These are phyloP conservation scores for Monilinia fructigena DNA, from an alignment of 2,329 filamentous ascomycete species.

Conservation along the genomic window DNA sequence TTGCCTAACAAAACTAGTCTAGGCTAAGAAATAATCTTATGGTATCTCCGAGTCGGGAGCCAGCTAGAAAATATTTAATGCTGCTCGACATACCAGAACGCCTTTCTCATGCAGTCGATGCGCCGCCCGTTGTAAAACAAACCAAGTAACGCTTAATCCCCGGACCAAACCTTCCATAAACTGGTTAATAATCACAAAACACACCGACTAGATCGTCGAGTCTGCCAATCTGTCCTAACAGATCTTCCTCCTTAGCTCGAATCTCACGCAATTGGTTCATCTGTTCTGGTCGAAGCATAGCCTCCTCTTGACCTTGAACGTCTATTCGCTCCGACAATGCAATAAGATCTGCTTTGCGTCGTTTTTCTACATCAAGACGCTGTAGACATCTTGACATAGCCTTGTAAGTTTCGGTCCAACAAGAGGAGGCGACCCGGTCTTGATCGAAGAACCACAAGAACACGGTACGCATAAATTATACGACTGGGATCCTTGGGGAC, in stretches of 20 bases:
- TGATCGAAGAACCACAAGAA: constrained; percentile 92
- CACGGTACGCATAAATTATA: constrained; percentile 74
- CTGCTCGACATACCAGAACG: constrained; percentile 24
- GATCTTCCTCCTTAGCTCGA: constrained; percentile 65
- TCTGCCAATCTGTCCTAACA: constrained; percentile 75
- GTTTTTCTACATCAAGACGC: constrained; percentile 73
- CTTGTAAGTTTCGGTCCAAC: constrained; percentile 81
- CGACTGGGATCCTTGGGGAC: constrained; percentile 84
- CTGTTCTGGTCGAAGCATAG: constrained; percentile 73
- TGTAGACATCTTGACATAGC: constrained; percentile 83
- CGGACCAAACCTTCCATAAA: constrained; percentile 19
- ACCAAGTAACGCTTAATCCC: constrained; percentile 22
- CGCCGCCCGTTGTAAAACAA: constrained; percentile 28
- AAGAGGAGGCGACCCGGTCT: constrained; percentile 68
- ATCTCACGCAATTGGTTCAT: constrained; percentile 60
- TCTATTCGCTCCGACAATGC: constrained; percentile 82
- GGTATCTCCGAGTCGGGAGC: constrained; percentile 20
- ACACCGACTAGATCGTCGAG: constrained; percentile 83
- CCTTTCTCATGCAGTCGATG: constrained; percentile 27
- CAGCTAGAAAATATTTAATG: constrained; percentile 13
- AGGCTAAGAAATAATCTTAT: constrained; percentile 14
- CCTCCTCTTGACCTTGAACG: constrained; percentile 73
- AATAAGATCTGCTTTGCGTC: constrained; percentile 69
- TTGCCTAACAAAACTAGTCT: constrained; percentile 3
- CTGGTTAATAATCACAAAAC: constrained; percentile 68